Conservation (phyloP, 1,284 basidiomycete genomes). For the Leucoagaricus sp. region DNA sequence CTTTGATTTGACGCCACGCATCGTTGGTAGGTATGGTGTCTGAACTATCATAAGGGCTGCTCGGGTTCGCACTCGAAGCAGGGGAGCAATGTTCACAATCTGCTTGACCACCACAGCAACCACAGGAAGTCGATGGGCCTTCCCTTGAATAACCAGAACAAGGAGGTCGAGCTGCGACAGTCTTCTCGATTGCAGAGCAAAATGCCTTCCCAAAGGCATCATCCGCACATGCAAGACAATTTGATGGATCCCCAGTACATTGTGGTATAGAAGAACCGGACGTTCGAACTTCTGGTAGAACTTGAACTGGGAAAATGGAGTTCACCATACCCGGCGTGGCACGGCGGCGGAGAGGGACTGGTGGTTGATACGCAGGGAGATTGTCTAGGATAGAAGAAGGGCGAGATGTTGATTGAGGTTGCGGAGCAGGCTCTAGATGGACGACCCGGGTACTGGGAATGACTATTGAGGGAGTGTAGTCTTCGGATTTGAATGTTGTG, state of each 20-base stretch:
- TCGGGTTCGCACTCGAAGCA: conserved; percentile 9
- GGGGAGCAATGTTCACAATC: conserved; percentile 33
- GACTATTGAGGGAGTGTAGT: not conserved
- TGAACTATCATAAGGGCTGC: conserved; percentile 14
- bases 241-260: conserved; percentile 52
- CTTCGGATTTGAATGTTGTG: conserved; percentile 33
- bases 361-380: conserved; percentile 73
- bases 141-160: conserved; percentile 57
- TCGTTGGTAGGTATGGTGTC: conserved; percentile 79
- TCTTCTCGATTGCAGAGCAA: conserved; percentile 72
- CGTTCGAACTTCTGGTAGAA: conserved; percentile 21
- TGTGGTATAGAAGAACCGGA: conserved; percentile 20
- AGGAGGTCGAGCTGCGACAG: conserved; percentile 46
- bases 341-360: conserved; percentile 72
- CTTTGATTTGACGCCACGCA: conserved; percentile 86
- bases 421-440: conserved; percentile 26
- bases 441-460: conserved; percentile 18
- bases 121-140: conserved; percentile 23
- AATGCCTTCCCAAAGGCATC: conserved; percentile 87
- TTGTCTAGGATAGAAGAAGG: conserved; percentile 73
- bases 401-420: conserved; percentile 19
- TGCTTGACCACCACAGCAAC: conserved; percentile 22
- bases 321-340: conserved; percentile 39
- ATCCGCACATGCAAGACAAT: conserved; percentile 78
- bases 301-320: conserved; percentile 53